Conservation (phyloP, 129 eudicot species). For the Flaveria ramosissima region DNA sequence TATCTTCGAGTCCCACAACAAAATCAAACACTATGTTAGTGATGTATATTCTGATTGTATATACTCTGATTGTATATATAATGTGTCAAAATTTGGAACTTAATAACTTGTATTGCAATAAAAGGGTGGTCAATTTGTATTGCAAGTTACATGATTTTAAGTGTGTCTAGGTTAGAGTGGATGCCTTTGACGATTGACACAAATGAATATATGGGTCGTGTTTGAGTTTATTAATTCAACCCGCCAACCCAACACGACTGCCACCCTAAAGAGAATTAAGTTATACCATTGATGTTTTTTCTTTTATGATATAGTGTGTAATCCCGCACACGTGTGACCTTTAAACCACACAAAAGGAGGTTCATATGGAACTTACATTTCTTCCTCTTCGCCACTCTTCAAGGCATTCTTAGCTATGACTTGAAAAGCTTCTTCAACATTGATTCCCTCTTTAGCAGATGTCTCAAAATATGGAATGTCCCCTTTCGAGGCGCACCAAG, state of each 20-base stretch:
- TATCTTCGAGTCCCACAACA: slow-evolving; percentile 52
- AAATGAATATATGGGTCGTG: neutral
- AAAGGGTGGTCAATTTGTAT: no score
- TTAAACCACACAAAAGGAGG: neutral
- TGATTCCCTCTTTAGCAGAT: slow-evolving; percentile 92
- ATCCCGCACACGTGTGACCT: neutral
- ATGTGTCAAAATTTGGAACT: neutral
- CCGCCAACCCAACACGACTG: neutral
- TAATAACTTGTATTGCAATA: neutral
- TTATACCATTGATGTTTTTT: neutral
- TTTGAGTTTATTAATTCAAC: neutral
- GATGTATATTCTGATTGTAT: neutral
- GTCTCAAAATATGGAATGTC: slow-evolving; percentile 95
- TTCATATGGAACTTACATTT: slow-evolving; percentile 63
- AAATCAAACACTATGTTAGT: neutral
- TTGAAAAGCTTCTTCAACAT: slow-evolving; percentile 96
- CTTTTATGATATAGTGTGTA: neutral
- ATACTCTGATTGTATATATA: neutral
- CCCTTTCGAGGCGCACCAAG: slow-evolving; percentile 98
- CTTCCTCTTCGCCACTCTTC: slow-evolving; percentile 94
- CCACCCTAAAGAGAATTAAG: neutral
- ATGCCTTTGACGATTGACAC: neutral
- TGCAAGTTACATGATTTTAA: neutral
- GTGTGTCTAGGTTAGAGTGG: neutral
- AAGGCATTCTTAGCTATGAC: slow-evolving; percentile 92